phyloP scores from a whole-genome alignment of 148 eudicot species.

The Arctostaphylos glauca region DNA sequence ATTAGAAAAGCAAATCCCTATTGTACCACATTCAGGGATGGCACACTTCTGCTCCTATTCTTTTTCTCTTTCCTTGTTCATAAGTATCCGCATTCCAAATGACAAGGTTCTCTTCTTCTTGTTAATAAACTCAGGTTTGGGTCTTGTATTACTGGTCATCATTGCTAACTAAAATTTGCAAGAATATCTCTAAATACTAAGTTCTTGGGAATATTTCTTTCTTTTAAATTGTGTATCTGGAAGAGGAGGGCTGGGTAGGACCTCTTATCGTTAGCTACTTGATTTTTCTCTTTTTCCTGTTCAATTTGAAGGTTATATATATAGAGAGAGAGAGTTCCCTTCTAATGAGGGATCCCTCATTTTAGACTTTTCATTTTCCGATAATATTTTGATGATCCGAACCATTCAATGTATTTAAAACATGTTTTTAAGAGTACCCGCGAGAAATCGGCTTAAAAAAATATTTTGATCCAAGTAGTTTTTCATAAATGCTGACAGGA shows the following conservation, averaged over 20 bases:
- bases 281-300: not conserved
- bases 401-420: too few relatives aligned
- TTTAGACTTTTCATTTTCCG: too few relatives aligned
- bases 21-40: too few relatives aligned
- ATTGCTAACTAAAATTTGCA: not conserved
- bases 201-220: not conserved
- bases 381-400: too few relatives aligned
- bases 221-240: not conserved
- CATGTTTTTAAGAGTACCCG: too few relatives aligned
- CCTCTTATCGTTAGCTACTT: not conserved
- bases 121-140: not conserved
- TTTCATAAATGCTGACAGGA: too few relatives aligned
- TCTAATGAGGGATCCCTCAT: too few relatives aligned
- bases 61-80: not conserved
- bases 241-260: not conserved
- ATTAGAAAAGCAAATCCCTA: too few relatives aligned
- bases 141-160: not conserved
- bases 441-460: too few relatives aligned
- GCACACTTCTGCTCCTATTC: not conserved
- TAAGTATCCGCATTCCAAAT: not conserved
- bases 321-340: too few relatives aligned
- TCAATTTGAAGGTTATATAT: too few relatives aligned
- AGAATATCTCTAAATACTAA: not conserved
- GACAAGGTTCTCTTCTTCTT: not conserved
- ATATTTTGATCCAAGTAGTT: too few relatives aligned